A percentile compares a stretch with the other conserved stretches of the same genome.
These are phyloP conservation scores for Calonectria leucothoes DNA, from an alignment of 2,329 filamentous ascomycete species.

Conservation along the genomic window DNA sequence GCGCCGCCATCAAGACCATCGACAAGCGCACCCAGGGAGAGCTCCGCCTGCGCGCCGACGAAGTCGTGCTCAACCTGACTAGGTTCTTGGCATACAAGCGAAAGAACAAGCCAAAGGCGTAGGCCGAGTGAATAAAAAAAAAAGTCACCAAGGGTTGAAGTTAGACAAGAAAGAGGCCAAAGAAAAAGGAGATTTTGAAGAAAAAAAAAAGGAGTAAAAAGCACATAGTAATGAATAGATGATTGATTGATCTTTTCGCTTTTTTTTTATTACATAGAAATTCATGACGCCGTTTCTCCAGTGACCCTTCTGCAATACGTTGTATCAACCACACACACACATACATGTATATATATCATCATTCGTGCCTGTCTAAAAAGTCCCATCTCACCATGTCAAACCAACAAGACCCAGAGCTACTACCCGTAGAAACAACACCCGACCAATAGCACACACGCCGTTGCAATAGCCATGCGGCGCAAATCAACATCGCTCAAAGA, in stretches of 20 bases:
- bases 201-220: not conserved
- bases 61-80: slow-evolving; percentile 69
- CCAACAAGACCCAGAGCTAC: not conserved
- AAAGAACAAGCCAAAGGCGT: slow-evolving; percentile 60
- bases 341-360: too few relatives aligned
- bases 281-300: not conserved
- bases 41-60: slow-evolving; percentile 69
- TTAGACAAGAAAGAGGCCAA: slow-evolving; percentile 14
- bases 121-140: slow-evolving; percentile 23
- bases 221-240: not conserved
- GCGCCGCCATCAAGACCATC: slow-evolving; percentile 68
- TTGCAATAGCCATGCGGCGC: not conserved
- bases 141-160: too few relatives aligned
- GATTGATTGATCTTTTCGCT: not conserved
- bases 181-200: not conserved
- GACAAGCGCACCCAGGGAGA: slow-evolving; percentile 70
- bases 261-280: not conserved
- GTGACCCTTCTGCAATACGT: not conserved
- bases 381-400: not conserved
- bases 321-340: not conserved
- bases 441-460: not conserved
- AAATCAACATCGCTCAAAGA: slow-evolving; percentile 90
- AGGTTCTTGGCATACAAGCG: slow-evolving; percentile 75
- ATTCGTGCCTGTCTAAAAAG: not conserved
- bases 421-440: not conserved